Conservation (phyloP, 2,329 filamentous ascomycete species). For the Tolypocladium amazonense region DNA sequence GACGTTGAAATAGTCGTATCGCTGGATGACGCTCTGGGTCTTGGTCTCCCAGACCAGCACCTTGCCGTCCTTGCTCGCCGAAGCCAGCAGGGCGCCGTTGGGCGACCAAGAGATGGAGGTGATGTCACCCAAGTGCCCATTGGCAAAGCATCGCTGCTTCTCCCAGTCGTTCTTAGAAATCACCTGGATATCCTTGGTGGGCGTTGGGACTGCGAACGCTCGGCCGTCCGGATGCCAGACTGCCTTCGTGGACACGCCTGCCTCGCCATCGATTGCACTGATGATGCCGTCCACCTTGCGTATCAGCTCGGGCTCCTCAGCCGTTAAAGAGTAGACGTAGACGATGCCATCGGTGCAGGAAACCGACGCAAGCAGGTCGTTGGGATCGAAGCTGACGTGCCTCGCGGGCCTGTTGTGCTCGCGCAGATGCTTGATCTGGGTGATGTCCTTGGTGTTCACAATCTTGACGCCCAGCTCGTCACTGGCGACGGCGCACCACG, state of each 20-base stretch:
- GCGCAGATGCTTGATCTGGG: slow-evolving; percentile 63
- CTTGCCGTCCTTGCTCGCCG: slow-evolving; percentile 56
- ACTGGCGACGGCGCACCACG: slow-evolving; percentile 93
- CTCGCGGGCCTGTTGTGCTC: slow-evolving; percentile 85
- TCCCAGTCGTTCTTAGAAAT: slow-evolving; percentile 87
- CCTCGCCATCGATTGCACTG: slow-evolving; percentile 62
- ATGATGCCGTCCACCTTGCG: slow-evolving; percentile 82
- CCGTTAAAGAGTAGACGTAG: slow-evolving; percentile 77
- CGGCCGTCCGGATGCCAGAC: slow-evolving; percentile 93
- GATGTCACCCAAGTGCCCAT: slow-evolving; percentile 73
- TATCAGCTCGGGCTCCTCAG: slow-evolving; percentile 70
- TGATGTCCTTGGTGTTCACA: slow-evolving; percentile 72
- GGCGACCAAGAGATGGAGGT: slow-evolving; percentile 88
- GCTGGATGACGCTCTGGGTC: slow-evolving; percentile 70
- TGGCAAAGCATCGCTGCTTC: slow-evolving; percentile 67
- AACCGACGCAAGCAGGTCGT: slow-evolving; percentile 62
- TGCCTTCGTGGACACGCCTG: slow-evolving; percentile 60
- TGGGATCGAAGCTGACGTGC: slow-evolving; percentile 79
- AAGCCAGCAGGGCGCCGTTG: slow-evolving; percentile 79
- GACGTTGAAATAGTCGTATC: slow-evolving; percentile 72
- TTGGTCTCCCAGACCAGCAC: slow-evolving; percentile 81
- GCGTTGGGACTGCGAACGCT: slow-evolving; percentile 77
- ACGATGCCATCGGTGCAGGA: slow-evolving; percentile 84
- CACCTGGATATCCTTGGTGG: slow-evolving; percentile 73
- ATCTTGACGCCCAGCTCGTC: slow-evolving; percentile 90